phyloP scores from a whole-genome alignment of 2,329 filamentous ascomycete species.

The Fusarium nygamai region DNA sequence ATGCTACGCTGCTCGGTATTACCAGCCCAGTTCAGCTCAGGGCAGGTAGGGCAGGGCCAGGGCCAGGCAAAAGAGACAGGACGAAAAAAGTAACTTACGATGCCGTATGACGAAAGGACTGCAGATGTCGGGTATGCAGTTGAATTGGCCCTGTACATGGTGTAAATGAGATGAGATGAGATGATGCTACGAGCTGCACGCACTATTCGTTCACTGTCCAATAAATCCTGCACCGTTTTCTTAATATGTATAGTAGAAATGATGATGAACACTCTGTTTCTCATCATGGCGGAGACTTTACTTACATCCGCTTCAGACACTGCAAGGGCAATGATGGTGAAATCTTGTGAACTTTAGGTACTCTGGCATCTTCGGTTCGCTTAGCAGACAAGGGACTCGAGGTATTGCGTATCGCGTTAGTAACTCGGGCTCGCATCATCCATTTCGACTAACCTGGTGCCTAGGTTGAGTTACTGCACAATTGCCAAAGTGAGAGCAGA shows the following conservation, averaged over 20 bases:
- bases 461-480: neutral
- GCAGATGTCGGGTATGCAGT: constrained; percentile 22
- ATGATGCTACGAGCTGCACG: neutral
- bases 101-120: constrained; percentile 8
- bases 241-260: neutral
- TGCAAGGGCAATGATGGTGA: neutral
- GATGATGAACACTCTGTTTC: constrained; percentile 2
- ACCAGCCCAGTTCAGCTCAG: constrained; percentile 3
- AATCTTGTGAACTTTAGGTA: neutral
- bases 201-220: neutral
- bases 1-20: neutral
- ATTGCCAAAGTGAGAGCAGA: neutral
- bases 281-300: neutral
- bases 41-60: neutral
- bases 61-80: neutral
- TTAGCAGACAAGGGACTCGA: neutral
- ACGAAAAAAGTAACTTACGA: neutral
- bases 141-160: neutral
- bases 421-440: neutral
- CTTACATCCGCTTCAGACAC: neutral
- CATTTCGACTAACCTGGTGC: neutral
- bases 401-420: neutral
- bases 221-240: neutral
- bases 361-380: neutral
- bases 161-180: constrained; percentile 12